Base-by-base conservation (phyloP, 345 rosid genomes). In the Abelmoschus esculentus region DNA sequence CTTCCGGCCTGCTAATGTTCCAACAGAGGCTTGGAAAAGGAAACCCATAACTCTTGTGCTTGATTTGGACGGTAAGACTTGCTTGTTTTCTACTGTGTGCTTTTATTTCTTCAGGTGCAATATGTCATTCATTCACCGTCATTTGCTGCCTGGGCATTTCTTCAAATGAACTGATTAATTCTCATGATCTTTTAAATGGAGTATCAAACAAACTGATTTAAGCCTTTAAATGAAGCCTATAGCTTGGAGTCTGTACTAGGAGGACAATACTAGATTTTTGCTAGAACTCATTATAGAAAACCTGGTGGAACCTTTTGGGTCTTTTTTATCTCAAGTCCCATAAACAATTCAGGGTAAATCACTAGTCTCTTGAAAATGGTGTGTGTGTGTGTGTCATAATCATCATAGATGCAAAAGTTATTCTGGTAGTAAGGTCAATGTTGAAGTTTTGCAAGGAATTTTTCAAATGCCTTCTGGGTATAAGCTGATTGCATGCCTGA, bases 51-150 rank as follows among this genome's bases (percentile, higher is more conserved):
- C 96, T 26, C 82, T 92, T 53, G 96, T 85, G 64, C 98, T 92
- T 78, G 98, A 92, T 85, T 85, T 92, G 85, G 98, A 92, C 80
- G 98, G 98, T 92, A 86, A 80, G 85, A 26, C 62, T 18, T 55
- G 0, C 2, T 0, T 5, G 3, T 50, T 17, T 52, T 22, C 26
- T 22, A 22, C 26, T 50, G 5, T 4, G 2, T 13, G 67, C 50
- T 50, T n/a, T 71, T 22, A 22, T 22, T 22, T 22, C 26, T 29
- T 34, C 18, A 9, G 11, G n/a, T 53, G 44, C 32, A 34, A 53
- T 53, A 12, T 32, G n/a, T 67, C 61, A 52, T 32, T 34, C 47
- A 67, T 52, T 46, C 55, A 22, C 22, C 40, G 7, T 7, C 19
- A 26, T 3, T 3, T 47, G 38, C 69, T 13, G 6, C 38, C 12